Percentiles rank a stretch among this genome's conserved stretches.
Evolutionary conservation across 805 yeast species (phyloP).

Genomic region (Saturnispora diversa): DNA sequence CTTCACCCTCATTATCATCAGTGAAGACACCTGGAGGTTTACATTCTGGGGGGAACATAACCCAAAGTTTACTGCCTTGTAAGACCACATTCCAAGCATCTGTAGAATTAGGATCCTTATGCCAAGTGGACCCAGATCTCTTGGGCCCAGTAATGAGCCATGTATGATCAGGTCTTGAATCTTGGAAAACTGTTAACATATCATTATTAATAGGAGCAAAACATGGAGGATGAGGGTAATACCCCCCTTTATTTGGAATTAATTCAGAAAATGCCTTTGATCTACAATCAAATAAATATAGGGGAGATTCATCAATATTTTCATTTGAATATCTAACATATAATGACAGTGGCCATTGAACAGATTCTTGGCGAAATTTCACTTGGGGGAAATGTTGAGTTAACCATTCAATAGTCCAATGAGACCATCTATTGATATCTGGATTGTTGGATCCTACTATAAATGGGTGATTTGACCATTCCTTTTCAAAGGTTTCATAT

Average conservation of each 20-base stretch:
- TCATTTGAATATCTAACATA: constrained; percentile 52
- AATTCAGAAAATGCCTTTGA: constrained; percentile 57
- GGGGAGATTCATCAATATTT: constrained; percentile 75
- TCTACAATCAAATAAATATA: constrained; percentile 78
- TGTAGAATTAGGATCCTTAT: constrained; percentile 87
- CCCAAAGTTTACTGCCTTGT: constrained; percentile 73
- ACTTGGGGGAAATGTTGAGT: constrained; percentile 48
- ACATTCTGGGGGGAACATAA: constrained; percentile 73
- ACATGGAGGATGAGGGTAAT: constrained; percentile 13
- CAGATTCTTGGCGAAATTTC: constrained; percentile 75
- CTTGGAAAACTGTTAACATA: constrained; percentile 29
- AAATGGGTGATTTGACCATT: constrained; percentile 55
- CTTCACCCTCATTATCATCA: constrained; percentile 72
- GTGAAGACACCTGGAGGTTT: constrained; percentile 84
- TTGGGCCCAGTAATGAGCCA: constrained; percentile 85
- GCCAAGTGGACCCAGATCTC: constrained; percentile 82
- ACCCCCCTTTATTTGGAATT: constrained; percentile 11
- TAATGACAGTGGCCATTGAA: constrained; percentile 61
- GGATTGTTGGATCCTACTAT: constrained; percentile 21
- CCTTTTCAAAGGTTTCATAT: constrained; percentile 34
- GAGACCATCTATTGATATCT: constrained; percentile 45
- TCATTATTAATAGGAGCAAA: constrained; percentile 40
- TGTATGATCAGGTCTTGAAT: constrained; percentile 79
- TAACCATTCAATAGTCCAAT: constrained; percentile 50
- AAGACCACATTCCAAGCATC: constrained; percentile 85